Percentiles rank a stretch among this genome's conserved stretches.
These are phyloP conservation scores for Macrolepiota dolichaula DNA, from an alignment of 768 basidiomycete genomes.

Conservation along the genomic window DNA sequence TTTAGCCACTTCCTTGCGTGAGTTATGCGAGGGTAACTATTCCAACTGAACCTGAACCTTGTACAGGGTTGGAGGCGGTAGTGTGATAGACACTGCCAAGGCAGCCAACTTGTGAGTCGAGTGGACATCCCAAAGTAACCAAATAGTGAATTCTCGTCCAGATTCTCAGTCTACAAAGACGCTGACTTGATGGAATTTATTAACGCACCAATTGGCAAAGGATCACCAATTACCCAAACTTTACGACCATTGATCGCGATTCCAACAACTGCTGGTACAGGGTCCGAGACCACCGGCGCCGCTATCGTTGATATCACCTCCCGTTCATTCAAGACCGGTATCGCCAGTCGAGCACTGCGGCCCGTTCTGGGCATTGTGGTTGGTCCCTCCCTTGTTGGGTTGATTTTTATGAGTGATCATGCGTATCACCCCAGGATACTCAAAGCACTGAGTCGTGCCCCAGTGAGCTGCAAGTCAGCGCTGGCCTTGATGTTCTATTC, in stretches of 20 bases:
- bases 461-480: slow-evolving; percentile 86
- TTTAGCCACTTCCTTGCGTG: slow-evolving; percentile 93
- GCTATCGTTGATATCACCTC: slow-evolving; percentile 94
- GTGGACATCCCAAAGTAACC: not conserved
- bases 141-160: slow-evolving; percentile 24
- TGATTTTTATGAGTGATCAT: not conserved
- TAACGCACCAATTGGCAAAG: slow-evolving; percentile 94
- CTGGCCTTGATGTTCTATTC: slow-evolving; percentile 95
- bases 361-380: slow-evolving; percentile 80
- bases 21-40: slow-evolving; percentile 21
- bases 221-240: slow-evolving; percentile 71
- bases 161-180: slow-evolving; percentile 89
- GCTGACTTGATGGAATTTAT: slow-evolving; percentile 94
- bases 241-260: slow-evolving; percentile 86
- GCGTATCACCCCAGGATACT: slow-evolving; percentile 50
- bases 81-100: slow-evolving; percentile 94
- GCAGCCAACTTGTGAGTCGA: slow-evolving; percentile 77
- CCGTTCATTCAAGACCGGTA: slow-evolving; percentile 93
- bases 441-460: slow-evolving; percentile 91
- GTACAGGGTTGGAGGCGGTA: slow-evolving; percentile 85
- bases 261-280: slow-evolving; percentile 77
- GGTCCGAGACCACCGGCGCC: slow-evolving; percentile 92
- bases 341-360: slow-evolving; percentile 88
- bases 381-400: slow-evolving; percentile 15
- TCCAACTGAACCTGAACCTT: slow-evolving; percentile 2